These are phyloP conservation scores for rapeseed (Brassica napus) DNA, from an alignment of 345 rosid genomes.

Conservation along the genomic window Da-Ae NC_063447.1:41743501-41744000, in stretches of 20 bases:
- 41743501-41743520: slow-evolving; percentile 47
- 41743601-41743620: slow-evolving; percentile 38
- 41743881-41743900: slow-evolving; percentile 61
- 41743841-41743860: slow-evolving; percentile 62
- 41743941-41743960: slow-evolving; percentile 61
- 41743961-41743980: slow-evolving; percentile 67
- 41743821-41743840: slow-evolving; percentile 49
- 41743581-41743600: slow-evolving; percentile 47
- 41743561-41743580: slow-evolving; percentile 66
- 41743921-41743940: slow-evolving; percentile 49
- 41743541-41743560: slow-evolving; percentile 53
- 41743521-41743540: slow-evolving; percentile 49
- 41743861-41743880: slow-evolving; percentile 82
- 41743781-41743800: slow-evolving; percentile 57
- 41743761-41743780: slow-evolving; percentile 63
- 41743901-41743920: slow-evolving; percentile 60
- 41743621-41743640: slow-evolving; percentile 48
- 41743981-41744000: slow-evolving; percentile 54
- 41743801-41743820: slow-evolving; percentile 52
- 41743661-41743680: slow-evolving; percentile 53
- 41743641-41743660: slow-evolving; percentile 56
- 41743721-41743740: slow-evolving; percentile 52
- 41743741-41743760: slow-evolving; percentile 59
- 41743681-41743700: slow-evolving; percentile 47
- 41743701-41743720: slow-evolving; percentile 36